Evolutionary conservation across 1,284 basidiomycete genomes (phyloP), one percentile per base, ranked within the genome.

Genomic region (Ceratobasidium sp.): DNA sequence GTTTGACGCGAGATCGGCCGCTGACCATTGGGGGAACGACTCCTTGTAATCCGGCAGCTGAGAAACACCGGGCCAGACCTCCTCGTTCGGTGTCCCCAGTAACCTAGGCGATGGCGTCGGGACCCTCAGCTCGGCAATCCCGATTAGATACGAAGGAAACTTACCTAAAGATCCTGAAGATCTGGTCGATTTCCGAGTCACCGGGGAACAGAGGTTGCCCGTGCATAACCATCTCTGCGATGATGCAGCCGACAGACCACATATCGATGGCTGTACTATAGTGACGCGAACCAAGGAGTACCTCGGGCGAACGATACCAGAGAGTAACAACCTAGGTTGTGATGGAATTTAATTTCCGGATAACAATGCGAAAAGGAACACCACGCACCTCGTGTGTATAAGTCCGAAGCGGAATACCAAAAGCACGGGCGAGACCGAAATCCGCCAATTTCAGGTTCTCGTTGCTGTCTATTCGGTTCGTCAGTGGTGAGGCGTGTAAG

Each of bases 121-220:
- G 26, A n/a, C 15, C 23, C 40, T 26, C 26, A 13, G 23, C 7
- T 61, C 50, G 54, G 17, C 23, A 23, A 26, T 70, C 57, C 26
- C 3, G 9, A 13, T 33, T 38, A 44, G 40, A 20, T 48, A 38
- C 20, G 40, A 23, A 40, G 28, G 46, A 13, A 7, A 82, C 89
- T 77, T 79, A 95, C 95, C 94, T 91, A 90, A 99, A 99, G 83
- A 99, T 99, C 86, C 96, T 95, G 91, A 99, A 99, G 82, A 99
- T 99, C 87, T 99, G 97, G 86, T 99, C 97, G 82, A 99, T 99
- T 86, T 99, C 97, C 40, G 96, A 98, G 86, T 99, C 97, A 10
- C 98, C 97, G 15, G 97, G 96, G 90, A 99, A 99, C 33, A 99
- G 89, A 1, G 97, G 97, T 81, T 92, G 90, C 33, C 96, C 93